These are phyloP conservation scores for Purpureocillium takamizusanense DNA, from an alignment of 2,329 filamentous ascomycete species.

Conservation along the genomic window DNA sequence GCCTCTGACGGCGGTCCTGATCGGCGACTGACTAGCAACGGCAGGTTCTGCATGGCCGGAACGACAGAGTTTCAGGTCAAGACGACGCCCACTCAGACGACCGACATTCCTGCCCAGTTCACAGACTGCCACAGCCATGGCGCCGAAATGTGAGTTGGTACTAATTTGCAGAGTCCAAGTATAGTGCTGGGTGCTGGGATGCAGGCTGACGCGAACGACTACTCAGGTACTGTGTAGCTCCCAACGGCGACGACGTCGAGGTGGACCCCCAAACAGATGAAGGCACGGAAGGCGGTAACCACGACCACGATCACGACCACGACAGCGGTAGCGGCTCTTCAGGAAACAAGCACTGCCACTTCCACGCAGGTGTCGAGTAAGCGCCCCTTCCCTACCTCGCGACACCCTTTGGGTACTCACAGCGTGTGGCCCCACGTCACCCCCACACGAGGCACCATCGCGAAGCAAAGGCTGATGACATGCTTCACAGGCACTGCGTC, in stretches of 20 bases:
- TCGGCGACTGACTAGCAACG: neutral
- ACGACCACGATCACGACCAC: slow-evolving; percentile 10
- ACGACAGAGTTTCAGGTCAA: slow-evolving; percentile 33
- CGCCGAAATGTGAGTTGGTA: slow-evolving; percentile 45
- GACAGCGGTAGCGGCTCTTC: slow-evolving; percentile 7
- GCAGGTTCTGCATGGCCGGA: slow-evolving; percentile 35
- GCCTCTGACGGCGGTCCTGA: too few relatives aligned
- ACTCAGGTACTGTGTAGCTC: slow-evolving; percentile 55
- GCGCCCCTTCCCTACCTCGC: slow-evolving; percentile 13
- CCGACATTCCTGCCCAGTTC: slow-evolving; percentile 48
- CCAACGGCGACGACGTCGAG: slow-evolving; percentile 51
- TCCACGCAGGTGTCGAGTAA: slow-evolving; percentile 67
- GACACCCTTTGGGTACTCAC: too few relatives aligned
- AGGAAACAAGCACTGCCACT: slow-evolving; percentile 35
- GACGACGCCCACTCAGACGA: slow-evolving; percentile 42
- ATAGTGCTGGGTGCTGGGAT: too few relatives aligned
- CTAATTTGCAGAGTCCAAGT: too few relatives aligned
- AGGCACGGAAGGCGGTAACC: slow-evolving; percentile 12
- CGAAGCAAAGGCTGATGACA: slow-evolving; percentile 4
- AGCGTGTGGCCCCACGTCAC: too few relatives aligned
- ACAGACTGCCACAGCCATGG: slow-evolving; percentile 58
- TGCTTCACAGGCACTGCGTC: slow-evolving; percentile 42
- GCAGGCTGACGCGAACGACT: too few relatives aligned
- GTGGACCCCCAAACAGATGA: slow-evolving; percentile 31
- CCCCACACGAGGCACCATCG: neutral